phyloP scores from a whole-genome alignment of 352 stramenopile genomes.

The Pythium periplocum region DNA sequence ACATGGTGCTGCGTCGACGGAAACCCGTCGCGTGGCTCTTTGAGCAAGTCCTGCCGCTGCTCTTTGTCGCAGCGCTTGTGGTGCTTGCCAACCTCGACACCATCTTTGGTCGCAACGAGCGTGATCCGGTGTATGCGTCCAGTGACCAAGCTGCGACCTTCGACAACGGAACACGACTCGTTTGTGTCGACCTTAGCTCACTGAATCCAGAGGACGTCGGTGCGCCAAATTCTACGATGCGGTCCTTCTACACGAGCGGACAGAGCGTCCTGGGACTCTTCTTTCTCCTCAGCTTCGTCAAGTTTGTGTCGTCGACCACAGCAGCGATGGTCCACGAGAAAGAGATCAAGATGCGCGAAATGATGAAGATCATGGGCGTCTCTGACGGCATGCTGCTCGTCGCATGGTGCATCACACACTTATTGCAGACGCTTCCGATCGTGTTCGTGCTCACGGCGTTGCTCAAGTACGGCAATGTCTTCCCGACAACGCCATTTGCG shows the following conservation, averaged over 20 bases:
- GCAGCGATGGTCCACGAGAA: slow-evolving; percentile 82
- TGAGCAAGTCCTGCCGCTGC: slow-evolving; percentile 31
- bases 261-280: slow-evolving; percentile 39
- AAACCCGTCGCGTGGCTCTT: slow-evolving; percentile 24
- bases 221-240: slow-evolving; percentile 20
- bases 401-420: slow-evolving; percentile 54
- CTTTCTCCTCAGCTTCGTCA: slow-evolving; percentile 35
- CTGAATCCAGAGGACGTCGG: slow-evolving; percentile 16
- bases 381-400: slow-evolving; percentile 51
- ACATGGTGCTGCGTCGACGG: slow-evolving; percentile 25
- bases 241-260: slow-evolving; percentile 37
- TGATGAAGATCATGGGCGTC: slow-evolving; percentile 81
- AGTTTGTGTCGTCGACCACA: slow-evolving; percentile 62
- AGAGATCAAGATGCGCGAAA: slow-evolving; percentile 64
- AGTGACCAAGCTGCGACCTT: no score
- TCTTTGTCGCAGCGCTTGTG: slow-evolving; percentile 29
- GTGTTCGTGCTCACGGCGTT: slow-evolving; percentile 16
- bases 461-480: slow-evolving; percentile 65
- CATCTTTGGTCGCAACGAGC: slow-evolving; percentile 10
- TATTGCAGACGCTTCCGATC: slow-evolving; percentile 34
- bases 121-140: no score
- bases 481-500: slow-evolving; percentile 45
- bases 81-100: slow-evolving; percentile 34
- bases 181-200: no score
- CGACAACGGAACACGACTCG: no score